These are phyloP conservation scores for Ramaria sp. DNA, from an alignment of 768 basidiomycete genomes.

Conservation along the genomic window DNA sequence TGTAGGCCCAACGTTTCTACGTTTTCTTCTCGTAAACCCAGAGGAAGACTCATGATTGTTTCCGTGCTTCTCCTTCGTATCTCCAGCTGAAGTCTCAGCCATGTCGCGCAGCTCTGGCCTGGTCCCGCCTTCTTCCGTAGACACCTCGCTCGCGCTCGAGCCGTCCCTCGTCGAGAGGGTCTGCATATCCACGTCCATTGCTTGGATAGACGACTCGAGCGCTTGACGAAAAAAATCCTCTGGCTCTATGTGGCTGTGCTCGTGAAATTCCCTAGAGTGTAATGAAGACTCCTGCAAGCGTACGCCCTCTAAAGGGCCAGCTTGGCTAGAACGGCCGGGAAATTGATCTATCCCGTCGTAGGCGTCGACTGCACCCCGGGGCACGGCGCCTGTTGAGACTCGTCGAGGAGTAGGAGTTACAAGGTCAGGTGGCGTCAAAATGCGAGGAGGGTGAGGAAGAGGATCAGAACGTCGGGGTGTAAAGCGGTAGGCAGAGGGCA, in stretches of 20 bases:
- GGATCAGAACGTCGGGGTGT: slow-evolving; percentile 27
- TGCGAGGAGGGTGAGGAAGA: slow-evolving; percentile 15
- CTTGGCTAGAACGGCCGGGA: not conserved
- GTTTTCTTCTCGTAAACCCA: not conserved
- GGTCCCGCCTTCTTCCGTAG: not conserved
- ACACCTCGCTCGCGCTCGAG: slow-evolving; percentile 9
- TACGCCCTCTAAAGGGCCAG: not conserved
- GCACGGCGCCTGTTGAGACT: not conserved
- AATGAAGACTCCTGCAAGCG: not conserved
- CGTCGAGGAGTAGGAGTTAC: not conserved
- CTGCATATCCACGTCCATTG: slow-evolving; percentile 7
- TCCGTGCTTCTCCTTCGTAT: not conserved
- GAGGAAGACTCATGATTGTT: not conserved
- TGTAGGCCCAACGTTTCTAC: not conserved
- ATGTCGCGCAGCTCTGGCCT: not conserved
- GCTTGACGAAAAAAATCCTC: slow-evolving; percentile 8
- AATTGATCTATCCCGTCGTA: not conserved
- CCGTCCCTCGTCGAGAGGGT: slow-evolving; percentile 7
- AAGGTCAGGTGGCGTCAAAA: not conserved
- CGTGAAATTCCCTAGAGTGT: not conserved
- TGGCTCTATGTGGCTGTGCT: not conserved
- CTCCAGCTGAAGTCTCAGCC: not conserved
- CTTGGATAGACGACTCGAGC: slow-evolving; percentile 6
- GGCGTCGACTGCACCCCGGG: not conserved
- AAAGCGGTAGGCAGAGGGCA: slow-evolving; percentile 76